Evolutionary conservation across 257 asterid genomes (phyloP).

Genomic region (Verbena officinalis): DNA sequence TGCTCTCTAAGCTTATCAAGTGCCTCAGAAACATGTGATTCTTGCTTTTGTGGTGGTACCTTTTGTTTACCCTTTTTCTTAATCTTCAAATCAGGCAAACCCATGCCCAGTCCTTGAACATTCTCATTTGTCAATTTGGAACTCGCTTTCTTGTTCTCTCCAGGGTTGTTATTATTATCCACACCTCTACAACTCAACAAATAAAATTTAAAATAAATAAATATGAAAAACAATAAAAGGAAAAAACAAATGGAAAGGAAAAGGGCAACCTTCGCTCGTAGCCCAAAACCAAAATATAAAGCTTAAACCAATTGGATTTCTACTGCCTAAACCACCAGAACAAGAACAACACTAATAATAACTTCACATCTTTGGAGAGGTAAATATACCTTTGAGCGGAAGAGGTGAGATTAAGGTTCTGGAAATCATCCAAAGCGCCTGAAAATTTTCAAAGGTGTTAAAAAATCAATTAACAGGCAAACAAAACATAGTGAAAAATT

Average conservation of each 20-base stretch:
- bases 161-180: conserved; percentile 28
- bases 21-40: conserved; percentile 83
- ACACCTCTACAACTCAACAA: conserved; percentile 44
- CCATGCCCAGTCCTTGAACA: conserved; percentile 93
- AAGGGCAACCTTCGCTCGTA: conserved; percentile 8
- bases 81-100: conserved; percentile 84
- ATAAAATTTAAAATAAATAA: conserved; percentile 5
- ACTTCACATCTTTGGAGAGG: conserved; percentile 1
- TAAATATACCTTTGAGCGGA: conserved; percentile 68
- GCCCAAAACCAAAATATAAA: conserved; percentile 8
- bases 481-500: neutral
- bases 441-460: conserved; percentile 30
- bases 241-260: neutral
- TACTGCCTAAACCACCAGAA: conserved; percentile 14
- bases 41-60: conserved; percentile 49
- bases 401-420: conserved; percentile 80
- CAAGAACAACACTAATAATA: neutral
- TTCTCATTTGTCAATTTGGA: conserved; percentile 38
- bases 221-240: neutral
- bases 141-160: conserved; percentile 53
- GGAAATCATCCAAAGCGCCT: conserved; percentile 99
- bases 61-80: conserved; percentile 90
- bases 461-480: neutral
- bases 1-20: conserved; percentile 95
- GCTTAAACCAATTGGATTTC: neutral